Base-by-base conservation (phyloP, 1,139 yeast species). In the Wickerhamiella infanticola region DNA sequence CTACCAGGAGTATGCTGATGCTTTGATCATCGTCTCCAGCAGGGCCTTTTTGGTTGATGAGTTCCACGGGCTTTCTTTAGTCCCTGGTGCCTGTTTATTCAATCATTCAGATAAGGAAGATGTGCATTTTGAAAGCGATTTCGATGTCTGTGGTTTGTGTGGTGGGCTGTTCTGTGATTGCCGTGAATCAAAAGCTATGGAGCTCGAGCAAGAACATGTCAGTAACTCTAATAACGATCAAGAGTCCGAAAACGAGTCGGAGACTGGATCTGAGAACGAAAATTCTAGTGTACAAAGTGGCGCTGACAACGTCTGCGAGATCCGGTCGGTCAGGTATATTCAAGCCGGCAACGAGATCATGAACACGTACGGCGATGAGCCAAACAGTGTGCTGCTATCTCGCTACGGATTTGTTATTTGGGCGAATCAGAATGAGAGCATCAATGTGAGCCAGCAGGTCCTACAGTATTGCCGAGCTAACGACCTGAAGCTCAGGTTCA, bases 81-180 rank as follows among this genome's bases (percentile, higher is more conserved):
- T 86, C 31, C 95, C 96, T 0, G 88, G 88, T 13, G 96, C 95
- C 0, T 95, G 88, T 61, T 65, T 88, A 43, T 86, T 86, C 64
- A 86, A 86, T 54, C 95, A 85, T 58, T 65, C 74, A 37, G 71
- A 72, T 7, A 67, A 51, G 7, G 67, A 72, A 40, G 70, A 77
- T 55, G 86, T 81, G 5, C 84, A 81, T 60, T 86, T 86, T 59
- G 82, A 81, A 47, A 72, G 88, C 42, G 67, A 74, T 33, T 80
- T 72, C 31, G 78, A 74, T 27, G 94, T 83, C 0, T 86, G 95
- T 63, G 72, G 61, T 2, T 58, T 62, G 26, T 86, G 95, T 67
- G 95, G 95, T 5, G 79, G 66, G n/a, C 68, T 63, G 11, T 56
- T 54, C 18, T 62, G 59, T 44, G 67, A 66, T 24, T 70, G 66